Evolutionary conservation across 768 basidiomycete species (phyloP).

Genomic region (Chalciporus pseudorubinellus): DNA sequence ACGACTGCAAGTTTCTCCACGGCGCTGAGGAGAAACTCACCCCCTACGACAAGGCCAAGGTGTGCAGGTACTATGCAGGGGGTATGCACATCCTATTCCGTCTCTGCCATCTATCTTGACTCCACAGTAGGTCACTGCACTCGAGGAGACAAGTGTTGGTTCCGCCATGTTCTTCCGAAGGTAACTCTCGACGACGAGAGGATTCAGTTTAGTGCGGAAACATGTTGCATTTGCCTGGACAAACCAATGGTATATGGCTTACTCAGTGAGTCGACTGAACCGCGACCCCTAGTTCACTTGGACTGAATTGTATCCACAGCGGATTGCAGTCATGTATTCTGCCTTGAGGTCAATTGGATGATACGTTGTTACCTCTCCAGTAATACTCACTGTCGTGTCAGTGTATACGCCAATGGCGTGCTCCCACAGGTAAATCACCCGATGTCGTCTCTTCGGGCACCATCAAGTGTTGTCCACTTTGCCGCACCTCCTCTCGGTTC

Average conservation of each 20-base stretch:
- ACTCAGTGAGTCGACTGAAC: slow-evolving; percentile 45
- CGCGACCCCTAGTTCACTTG: neutral
- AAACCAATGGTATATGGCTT: slow-evolving; percentile 67
- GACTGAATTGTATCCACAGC: slow-evolving; percentile 36
- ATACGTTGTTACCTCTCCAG: neutral
- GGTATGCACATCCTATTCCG: slow-evolving; percentile 37
- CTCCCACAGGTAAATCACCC: slow-evolving; percentile 48
- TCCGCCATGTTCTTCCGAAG: slow-evolving; percentile 47
- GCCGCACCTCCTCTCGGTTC: slow-evolving; percentile 63
- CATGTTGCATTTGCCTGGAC: slow-evolving; percentile 76
- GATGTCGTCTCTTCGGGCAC: slow-evolving; percentile 55
- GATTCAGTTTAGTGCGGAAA: slow-evolving; percentile 39
- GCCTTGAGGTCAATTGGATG: slow-evolving; percentile 51
- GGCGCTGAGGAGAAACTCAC: slow-evolving; percentile 51
- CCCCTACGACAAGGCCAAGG: slow-evolving; percentile 69
- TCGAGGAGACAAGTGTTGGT: slow-evolving; percentile 73
- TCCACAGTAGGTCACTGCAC: slow-evolving; percentile 60
- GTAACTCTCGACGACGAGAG: slow-evolving; percentile 23
- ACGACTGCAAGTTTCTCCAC: slow-evolving; percentile 77
- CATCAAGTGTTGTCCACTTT: slow-evolving; percentile 78
- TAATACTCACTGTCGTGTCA: slow-evolving; percentile 26
- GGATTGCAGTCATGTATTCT: slow-evolving; percentile 78
- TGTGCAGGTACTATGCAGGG: slow-evolving; percentile 60
- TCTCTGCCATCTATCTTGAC: neutral
- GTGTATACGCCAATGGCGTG: slow-evolving; percentile 82